Evolutionary conservation across 257 asterid species (phyloP).

Genomic region (Ocimum tenuiflorum): DNA sequence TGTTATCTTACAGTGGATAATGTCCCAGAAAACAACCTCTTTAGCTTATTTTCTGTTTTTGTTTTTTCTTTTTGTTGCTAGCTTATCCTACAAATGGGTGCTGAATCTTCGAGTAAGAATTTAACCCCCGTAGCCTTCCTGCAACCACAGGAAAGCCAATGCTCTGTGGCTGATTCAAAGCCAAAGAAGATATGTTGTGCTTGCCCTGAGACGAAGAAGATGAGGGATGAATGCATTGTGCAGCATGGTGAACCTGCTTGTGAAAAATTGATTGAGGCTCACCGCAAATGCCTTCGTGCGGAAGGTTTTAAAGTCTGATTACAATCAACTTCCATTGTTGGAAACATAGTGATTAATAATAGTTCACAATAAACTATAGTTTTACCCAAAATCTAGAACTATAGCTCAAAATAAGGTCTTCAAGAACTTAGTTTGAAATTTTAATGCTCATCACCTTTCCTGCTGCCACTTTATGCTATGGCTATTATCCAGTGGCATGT

Average conservation of each 20-base stretch:
- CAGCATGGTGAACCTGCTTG: conserved; percentile 78
- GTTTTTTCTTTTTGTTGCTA: background rate
- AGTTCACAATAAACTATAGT: background rate
- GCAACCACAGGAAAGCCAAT: conserved; percentile 36
- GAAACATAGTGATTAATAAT: background rate
- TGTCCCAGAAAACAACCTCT: background rate
- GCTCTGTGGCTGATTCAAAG: conserved; percentile 46
- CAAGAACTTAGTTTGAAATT: background rate
- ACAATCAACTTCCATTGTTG: background rate
- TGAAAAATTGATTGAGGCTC: conserved; percentile 80
- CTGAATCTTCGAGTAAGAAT: conserved; percentile 30
- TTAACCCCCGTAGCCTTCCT: conserved; percentile 38
- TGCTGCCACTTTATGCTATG: too few relatives aligned
- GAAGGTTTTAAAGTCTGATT: conserved; percentile 82
- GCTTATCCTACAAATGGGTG: conserved; percentile 34
- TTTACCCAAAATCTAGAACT: background rate
- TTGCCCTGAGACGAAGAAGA: conserved; percentile 83
- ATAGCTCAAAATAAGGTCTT: background rate
- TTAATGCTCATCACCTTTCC: too few relatives aligned
- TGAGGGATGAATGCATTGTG: conserved; percentile 79
- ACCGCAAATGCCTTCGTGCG: conserved; percentile 66
- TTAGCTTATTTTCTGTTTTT: background rate
- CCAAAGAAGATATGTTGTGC: conserved; percentile 94
- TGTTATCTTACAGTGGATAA: background rate
- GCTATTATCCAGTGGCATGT: too few relatives aligned